These are phyloP conservation scores for Protea cynaroides DNA, from an alignment of 164 flowering plant genomes.

Conservation along the genomic window DNA sequence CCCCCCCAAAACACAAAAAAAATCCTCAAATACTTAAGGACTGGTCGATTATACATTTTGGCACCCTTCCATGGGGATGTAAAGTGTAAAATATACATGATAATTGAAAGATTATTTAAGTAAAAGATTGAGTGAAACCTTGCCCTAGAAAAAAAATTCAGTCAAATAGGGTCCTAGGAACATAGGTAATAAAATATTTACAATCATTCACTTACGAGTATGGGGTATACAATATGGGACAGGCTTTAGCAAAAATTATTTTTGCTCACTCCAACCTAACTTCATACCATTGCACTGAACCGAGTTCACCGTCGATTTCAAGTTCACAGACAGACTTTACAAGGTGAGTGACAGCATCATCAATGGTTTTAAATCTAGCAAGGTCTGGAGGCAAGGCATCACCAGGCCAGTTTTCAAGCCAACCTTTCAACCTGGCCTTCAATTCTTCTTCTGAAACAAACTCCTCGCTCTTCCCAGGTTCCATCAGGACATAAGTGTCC, in stretches of 20 bases:
- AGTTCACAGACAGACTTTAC: constrained; percentile 81
- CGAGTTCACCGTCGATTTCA: constrained; percentile 79
- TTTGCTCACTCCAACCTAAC: constrained; percentile 59
- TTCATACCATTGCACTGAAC: constrained; percentile 84
- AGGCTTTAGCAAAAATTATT: background rate
- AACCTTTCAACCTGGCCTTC: constrained; percentile 39
- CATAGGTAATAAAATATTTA: too few relatives aligned
- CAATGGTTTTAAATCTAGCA: constrained; percentile 45
- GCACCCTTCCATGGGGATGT: too few relatives aligned
- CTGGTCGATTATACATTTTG: too few relatives aligned
- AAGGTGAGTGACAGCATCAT: constrained; percentile 68
- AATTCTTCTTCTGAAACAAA: constrained; percentile 77
- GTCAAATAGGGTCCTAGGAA: too few relatives aligned
- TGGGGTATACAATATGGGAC: too few relatives aligned
- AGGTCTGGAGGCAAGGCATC: constrained; percentile 67
- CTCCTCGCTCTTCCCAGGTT: constrained; percentile 70
- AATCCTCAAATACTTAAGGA: too few relatives aligned
- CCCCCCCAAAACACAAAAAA: too few relatives aligned
- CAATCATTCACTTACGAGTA: too few relatives aligned
- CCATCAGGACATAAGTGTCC: constrained; percentile 68
- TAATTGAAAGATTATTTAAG: too few relatives aligned
- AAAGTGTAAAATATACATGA: too few relatives aligned
- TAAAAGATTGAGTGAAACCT: too few relatives aligned
- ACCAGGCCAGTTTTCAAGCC: constrained; percentile 87
- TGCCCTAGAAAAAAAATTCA: too few relatives aligned